phyloP scores from a whole-genome alignment of 2,329 filamentous ascomycete genomes.

The Grosmannia penicillata region DNA sequence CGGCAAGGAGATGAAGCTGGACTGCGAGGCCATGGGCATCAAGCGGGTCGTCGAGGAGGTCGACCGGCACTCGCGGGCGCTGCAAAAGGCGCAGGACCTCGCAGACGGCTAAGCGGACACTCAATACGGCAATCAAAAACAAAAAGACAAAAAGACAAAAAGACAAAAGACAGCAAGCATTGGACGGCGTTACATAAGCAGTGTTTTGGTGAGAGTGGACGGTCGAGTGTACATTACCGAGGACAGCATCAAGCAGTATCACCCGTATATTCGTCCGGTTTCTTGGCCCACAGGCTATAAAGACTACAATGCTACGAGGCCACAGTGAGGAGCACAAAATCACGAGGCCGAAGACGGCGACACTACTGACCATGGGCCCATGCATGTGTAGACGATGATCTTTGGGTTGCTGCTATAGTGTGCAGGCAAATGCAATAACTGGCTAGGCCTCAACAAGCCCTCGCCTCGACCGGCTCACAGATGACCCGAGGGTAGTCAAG shows the following conservation, averaged over 20 bases:
- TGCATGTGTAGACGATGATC: too few species aligned
- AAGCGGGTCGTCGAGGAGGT: slow-evolving; percentile 79
- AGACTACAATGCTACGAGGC: too few species aligned
- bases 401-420: too few species aligned
- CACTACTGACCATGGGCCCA: too few species aligned
- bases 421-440: too few species aligned
- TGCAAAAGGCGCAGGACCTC: slow-evolving; percentile 75
- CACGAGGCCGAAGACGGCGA: too few species aligned
- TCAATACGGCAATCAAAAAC: too few species aligned
- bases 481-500: slow-evolving; percentile 30
- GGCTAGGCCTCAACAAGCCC: too few species aligned
- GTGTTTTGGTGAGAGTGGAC: too few species aligned
- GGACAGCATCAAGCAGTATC: not conserved
- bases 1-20: slow-evolving; percentile 75
- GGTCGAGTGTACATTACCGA: not conserved
- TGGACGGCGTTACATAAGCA: not conserved
- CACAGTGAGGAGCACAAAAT: too few species aligned
- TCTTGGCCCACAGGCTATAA: too few species aligned
- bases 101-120: slow-evolving; percentile 28
- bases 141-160: not conserved
- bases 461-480: slow-evolving; percentile 1
- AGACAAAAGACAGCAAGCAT: not conserved
- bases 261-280: too few species aligned
- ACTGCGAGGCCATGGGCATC: slow-evolving; percentile 69
- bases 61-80: slow-evolving; percentile 68